A percentile compares a stretch with the other conserved stretches of the same genome.
phyloP scores from a whole-genome alignment of 805 yeast genomes.

The Saccharomycopsis oosterbeekiorum region DNA sequence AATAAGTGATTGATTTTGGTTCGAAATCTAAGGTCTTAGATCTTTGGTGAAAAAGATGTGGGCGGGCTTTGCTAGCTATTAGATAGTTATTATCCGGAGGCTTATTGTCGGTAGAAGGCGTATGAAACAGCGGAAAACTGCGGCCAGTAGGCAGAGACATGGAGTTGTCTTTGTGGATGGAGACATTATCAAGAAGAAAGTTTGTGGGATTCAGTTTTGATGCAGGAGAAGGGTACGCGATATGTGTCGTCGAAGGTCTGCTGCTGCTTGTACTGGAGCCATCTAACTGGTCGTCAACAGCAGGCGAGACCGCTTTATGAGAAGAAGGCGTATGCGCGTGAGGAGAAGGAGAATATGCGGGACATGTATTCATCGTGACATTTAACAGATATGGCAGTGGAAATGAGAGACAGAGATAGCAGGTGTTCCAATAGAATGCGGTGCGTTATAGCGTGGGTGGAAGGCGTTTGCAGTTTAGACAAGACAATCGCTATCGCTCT shows the following conservation, averaged over 20 bases:
- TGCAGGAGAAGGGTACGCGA: neutral
- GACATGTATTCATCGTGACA: neutral
- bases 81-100: neutral
- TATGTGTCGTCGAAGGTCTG: neutral
- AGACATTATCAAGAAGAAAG: neutral
- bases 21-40: neutral
- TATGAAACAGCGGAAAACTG: no score
- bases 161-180: neutral
- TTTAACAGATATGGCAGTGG: neutral
- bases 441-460: no score
- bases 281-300: no score
- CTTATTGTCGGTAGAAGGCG: neutral
- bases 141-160: neutral
- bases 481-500: no score
- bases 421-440: no score
- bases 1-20: slow-evolving; percentile 5
- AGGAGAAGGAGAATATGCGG: neutral
- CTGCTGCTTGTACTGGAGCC: neutral
- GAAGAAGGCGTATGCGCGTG: neutral
- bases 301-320: no score
- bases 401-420: no score
- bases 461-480: no score
- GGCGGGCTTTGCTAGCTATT: neutral
- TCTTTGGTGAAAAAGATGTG: neutral
- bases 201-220: neutral